Base-by-base conservation (phyloP, 768 basidiomycete genomes). In the Lentinus brumalis region DNA sequence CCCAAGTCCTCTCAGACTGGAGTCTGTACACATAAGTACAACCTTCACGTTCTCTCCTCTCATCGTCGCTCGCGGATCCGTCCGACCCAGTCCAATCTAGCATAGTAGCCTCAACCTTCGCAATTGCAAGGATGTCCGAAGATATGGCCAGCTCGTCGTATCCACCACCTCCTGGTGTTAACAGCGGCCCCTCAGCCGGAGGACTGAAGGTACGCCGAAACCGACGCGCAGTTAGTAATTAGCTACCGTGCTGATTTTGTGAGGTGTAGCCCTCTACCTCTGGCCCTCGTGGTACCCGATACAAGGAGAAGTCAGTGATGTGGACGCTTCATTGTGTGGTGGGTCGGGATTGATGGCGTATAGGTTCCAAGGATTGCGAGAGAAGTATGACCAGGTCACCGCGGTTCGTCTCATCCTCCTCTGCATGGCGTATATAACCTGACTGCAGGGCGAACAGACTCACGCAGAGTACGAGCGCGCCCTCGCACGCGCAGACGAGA, bases 401-500 rank as follows among this genome's bases (percentile, higher is more conserved):
- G 50, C 59, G 12, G 66, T 63, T n/a, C 50, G 51, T 50, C 18
- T 39, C 26, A 8, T 38, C 47, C 21, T 26, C 30, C 29, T 31
- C 31, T 16, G 9, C 41, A 5, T 10, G 2, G 18, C 2, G 35
- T 21, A 14, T 18, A n/a, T 18, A 31, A 11, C n/a, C 21, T 21
- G n/a, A 18, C 29, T 14, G 50, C 18, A 16, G 18, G 6, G 6
- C 46, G 7, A 4, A 4, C 62, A 71, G 70, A 64, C 63, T 2
- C 69, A 67, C 42, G 62, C 68, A 10, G 54, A 64, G n/a, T 66
- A 62, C 38, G 65, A 69, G 56, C 60, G 59, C 44, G 61, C 69
- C 14, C 68, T 72, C 40, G 61, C 56, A n/a, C 44, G 60, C 12
- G 71, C 71, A 8, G 64, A 70, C 53, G 66, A 67, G 38, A 72